These are phyloP conservation scores for Phascolomyces articulosus DNA, from an alignment of 371 early-diverging fungal genomes.

Conservation along the genomic window DNA sequence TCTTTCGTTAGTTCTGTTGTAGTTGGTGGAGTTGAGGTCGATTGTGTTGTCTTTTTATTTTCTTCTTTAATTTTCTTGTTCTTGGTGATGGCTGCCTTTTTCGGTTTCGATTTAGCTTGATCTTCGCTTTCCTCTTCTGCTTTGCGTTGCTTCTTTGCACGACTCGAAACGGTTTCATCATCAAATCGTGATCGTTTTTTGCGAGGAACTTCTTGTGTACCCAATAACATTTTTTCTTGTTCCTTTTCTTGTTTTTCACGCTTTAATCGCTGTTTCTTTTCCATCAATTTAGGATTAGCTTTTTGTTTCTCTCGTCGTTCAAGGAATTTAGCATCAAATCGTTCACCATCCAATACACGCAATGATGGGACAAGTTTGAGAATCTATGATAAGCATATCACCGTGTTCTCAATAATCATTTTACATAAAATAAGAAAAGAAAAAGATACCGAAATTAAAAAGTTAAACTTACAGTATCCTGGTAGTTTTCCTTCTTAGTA, in stretches of 20 bases:
- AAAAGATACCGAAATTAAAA: too few relatives aligned
- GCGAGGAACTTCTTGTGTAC: constrained; percentile 26
- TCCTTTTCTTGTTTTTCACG: constrained; percentile 30
- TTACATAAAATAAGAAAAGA: too few relatives aligned
- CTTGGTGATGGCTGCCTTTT: background rate
- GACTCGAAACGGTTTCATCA: constrained; percentile 5
- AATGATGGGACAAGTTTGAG: constrained; percentile 71
- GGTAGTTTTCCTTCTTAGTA: constrained; percentile 63
- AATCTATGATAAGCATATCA: too few relatives aligned
- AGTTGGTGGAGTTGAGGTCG: constrained; percentile 1
- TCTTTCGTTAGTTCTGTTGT: constrained; percentile 9
- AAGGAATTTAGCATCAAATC: constrained; percentile 82
- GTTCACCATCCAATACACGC: constrained; percentile 79
- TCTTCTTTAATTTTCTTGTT: constrained; percentile 24
- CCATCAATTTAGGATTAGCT: constrained; percentile 38
- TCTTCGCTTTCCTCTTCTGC: background rate
- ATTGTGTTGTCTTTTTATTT: constrained; percentile 10
- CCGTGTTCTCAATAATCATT: too few relatives aligned
- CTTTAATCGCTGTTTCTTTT: constrained; percentile 44
- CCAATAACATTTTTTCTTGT: constrained; percentile 6
- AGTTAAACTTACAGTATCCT: constrained; percentile 53
- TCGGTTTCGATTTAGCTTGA: background rate
- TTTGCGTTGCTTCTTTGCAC: background rate
- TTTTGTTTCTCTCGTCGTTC: constrained; percentile 64
- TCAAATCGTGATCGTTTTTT: constrained; percentile 20